These are phyloP conservation scores for Paecilomyces dactylethromorphus DNA, from an alignment of 2,329 filamentous ascomycete species.

Conservation along the genomic window DNA sequence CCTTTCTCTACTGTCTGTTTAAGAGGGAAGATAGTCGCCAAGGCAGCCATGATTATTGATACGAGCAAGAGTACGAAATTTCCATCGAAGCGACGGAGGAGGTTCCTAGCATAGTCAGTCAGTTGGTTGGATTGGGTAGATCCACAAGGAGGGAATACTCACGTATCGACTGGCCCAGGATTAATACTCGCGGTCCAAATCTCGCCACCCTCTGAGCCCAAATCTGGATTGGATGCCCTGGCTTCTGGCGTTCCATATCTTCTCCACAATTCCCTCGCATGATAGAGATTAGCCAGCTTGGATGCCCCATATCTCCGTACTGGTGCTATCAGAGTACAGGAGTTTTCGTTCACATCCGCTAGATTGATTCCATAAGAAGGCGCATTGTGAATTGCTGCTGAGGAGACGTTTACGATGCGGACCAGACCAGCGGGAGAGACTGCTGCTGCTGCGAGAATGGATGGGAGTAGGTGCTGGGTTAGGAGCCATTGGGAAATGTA, in stretches of 20 bases:
- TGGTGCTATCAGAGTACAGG: conserved; percentile 9
- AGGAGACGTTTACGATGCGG: conserved; percentile 7
- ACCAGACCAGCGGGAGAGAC: background rate
- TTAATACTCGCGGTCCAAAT: conserved; percentile 32
- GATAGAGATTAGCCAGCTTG: conserved; percentile 41
- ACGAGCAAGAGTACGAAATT: background rate
- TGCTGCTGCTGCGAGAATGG: conserved; percentile 24
- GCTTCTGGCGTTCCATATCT: conserved; percentile 20
- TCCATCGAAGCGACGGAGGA: background rate
- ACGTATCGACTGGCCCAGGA: conserved; percentile 29
- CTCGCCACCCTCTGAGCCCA: conserved; percentile 20
- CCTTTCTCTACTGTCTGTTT: background rate
- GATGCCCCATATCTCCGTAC: conserved; percentile 38
- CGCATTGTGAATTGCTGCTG: conserved; percentile 1
- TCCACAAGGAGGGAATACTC: background rate
- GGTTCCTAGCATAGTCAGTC: background rate
- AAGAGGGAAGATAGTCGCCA: background rate
- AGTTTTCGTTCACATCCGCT: conserved; percentile 11
- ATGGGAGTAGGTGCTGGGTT: conserved; percentile 17
- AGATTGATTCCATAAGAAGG: conserved; percentile 4
- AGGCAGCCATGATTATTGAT: background rate
- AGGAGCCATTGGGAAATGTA: conserved; percentile 37
- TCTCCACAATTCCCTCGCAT: conserved; percentile 29
- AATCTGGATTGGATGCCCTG: background rate
- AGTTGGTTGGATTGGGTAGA: background rate